Percentiles rank a stretch among this genome's conserved stretches.
Conservation (phyloP, 192 early-diverging fungal genomes). For the Tieghemiomyces parasiticus region DNA sequence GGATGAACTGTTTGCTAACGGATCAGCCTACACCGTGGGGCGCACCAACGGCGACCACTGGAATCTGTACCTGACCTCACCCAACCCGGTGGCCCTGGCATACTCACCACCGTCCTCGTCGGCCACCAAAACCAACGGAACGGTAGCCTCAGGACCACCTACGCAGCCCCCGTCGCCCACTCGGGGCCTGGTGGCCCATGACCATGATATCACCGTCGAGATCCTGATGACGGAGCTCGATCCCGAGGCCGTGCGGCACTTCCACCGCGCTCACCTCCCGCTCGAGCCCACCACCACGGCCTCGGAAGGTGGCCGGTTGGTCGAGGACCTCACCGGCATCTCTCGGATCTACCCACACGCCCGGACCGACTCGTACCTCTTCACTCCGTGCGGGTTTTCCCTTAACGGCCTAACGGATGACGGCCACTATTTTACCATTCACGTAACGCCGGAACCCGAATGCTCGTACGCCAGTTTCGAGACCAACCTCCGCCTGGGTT, state of each 20-base stretch:
- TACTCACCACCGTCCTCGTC: neutral
- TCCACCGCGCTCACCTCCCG: conserved; percentile 38
- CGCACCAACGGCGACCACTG: conserved; percentile 92
- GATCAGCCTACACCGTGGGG: conserved; percentile 81
- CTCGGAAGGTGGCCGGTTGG: conserved; percentile 42
- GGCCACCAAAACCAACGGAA: neutral
- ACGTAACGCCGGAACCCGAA: conserved; percentile 92
- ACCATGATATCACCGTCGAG: conserved; percentile 86
- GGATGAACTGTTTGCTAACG: conserved; percentile 48
- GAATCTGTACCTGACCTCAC: conserved; percentile 81
- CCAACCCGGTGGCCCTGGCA: conserved; percentile 20
- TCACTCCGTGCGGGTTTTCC: conserved; percentile 94
- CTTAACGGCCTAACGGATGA: conserved; percentile 66
- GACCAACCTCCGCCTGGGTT: conserved; percentile 65
- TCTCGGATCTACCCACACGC: conserved; percentile 65
- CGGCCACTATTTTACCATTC: conserved; percentile 89
- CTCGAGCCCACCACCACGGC: conserved; percentile 35
- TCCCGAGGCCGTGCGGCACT: conserved; percentile 58
- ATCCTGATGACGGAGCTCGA: conserved; percentile 91
- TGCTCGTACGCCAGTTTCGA: conserved; percentile 99
- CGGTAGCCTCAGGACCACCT: neutral
- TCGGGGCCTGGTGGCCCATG: neutral
- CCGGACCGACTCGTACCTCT: conserved; percentile 75
- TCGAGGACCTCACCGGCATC: conserved; percentile 68
- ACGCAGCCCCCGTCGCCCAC: neutral